A percentile compares a stretch with the other conserved stretches of the same genome.
Conservation (phyloP, 257 asterid genomes). For the Jacaranda copaia region DNA sequence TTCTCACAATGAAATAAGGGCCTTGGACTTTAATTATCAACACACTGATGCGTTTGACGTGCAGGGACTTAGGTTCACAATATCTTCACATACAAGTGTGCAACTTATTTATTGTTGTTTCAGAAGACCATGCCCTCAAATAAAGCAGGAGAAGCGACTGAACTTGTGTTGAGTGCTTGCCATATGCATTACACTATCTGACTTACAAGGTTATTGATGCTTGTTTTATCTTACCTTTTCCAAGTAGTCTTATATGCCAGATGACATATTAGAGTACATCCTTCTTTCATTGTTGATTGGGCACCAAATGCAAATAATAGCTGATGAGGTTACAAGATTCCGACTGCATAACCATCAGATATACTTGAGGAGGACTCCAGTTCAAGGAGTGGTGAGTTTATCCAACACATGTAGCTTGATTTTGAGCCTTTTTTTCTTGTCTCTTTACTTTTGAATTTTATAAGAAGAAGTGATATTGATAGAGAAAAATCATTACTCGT, state of each 20-base stretch:
- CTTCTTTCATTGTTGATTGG: constrained; percentile 51
- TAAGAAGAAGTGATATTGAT: too few relatives aligned
- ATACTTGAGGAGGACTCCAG: constrained; percentile 96
- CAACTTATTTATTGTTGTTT: too few relatives aligned
- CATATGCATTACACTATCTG: too few relatives aligned
- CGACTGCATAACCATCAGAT: constrained; percentile 96
- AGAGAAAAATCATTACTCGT: not conserved
- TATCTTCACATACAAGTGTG: too few relatives aligned
- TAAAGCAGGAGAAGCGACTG: too few relatives aligned
- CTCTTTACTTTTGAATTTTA: not conserved
- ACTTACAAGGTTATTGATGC: too few relatives aligned
- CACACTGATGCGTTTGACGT: too few relatives aligned
- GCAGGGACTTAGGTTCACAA: too few relatives aligned
- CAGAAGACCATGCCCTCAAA: too few relatives aligned
- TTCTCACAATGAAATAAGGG: not conserved
- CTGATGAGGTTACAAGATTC: constrained; percentile 89
- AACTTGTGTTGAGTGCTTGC: too few relatives aligned
- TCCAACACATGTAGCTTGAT: constrained; percentile 15
- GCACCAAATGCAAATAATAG: constrained; percentile 92
- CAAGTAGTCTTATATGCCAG: constrained; percentile 24
- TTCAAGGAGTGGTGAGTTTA: constrained; percentile 72
- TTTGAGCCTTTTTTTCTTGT: not conserved
- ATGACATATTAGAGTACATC: constrained; percentile 25
- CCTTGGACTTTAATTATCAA: too few relatives aligned
- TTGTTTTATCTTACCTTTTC: not conserved